Evolutionary conservation across 768 basidiomycete genomes (phyloP), one percentile per base, ranked within the genome.

Genomic region (Termitomyces sp.): DNA sequence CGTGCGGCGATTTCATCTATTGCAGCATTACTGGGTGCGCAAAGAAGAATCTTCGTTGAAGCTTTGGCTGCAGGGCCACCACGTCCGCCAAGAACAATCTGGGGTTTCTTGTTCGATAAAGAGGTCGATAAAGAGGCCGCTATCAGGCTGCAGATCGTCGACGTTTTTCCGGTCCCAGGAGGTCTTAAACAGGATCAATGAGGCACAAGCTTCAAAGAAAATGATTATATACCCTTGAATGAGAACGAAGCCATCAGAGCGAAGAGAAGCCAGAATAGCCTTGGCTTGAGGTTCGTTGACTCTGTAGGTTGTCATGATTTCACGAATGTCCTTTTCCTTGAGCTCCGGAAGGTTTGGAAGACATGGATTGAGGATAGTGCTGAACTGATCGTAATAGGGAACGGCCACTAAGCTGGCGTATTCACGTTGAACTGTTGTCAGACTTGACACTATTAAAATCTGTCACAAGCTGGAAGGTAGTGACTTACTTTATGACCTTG

Each of bases 111-210:
- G 41, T 76, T 79, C 2, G 88, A 82, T 41, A 97, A 70, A 68
- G 89, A 93, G 2, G 41, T 18, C n/a, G 41, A 42, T 20, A 42
- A 20, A 42, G n/a, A 42, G 4, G 87, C 83, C 44, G 91, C 86
- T 6, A 97, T 89, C n/a, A 99, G 79, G 22, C 93, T 94, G 65
- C 93, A 93, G 61, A 99, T 98, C 1, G 97, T 99, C 22, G 93
- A 96, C 9, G 97, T 99, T 75, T 99, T 99, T 13, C 97, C 97
- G 0, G 97, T 99, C 56, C 97, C 97, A 1, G 97, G 97, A 37
- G 97, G 97, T 24, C 96, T 95, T 22, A 30, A 20, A 41, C 55
- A 44, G 16, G 7, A 46, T 58, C 49, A 57, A 58, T 42, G 34
- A 33, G 30, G n/a, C 16, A 50, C 44, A 34, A 20, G 6, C 13